Conservation (phyloP, 2,329 filamentous ascomycete genomes). For the Cryphonectria parasitica region DNA sequence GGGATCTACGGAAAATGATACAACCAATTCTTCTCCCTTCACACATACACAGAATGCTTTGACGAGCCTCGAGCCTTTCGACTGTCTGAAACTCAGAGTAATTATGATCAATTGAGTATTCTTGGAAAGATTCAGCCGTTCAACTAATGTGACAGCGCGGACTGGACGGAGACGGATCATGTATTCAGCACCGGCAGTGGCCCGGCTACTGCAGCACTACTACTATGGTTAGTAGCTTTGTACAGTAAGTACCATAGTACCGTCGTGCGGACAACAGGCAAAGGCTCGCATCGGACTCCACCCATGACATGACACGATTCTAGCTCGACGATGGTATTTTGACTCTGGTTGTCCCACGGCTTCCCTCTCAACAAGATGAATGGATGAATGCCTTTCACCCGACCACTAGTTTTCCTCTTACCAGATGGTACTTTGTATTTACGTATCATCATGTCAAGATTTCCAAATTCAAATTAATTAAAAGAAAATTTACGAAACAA, state of each 20-base stretch:
- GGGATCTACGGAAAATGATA: conserved; percentile 20
- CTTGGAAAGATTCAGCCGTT: neutral
- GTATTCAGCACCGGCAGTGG: neutral
- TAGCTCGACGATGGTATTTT: neutral
- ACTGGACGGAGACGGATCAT: neutral
- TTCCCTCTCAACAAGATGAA: neutral
- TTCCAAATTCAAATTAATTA: too few relatives aligned
- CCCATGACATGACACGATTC: conserved; percentile 8
- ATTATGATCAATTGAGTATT: neutral
- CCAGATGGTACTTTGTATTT: too few relatives aligned
- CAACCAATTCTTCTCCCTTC: conserved; percentile 20
- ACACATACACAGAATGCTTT: neutral
- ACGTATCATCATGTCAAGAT: too few relatives aligned
- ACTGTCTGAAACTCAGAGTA: neutral
- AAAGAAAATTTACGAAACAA: too few relatives aligned
- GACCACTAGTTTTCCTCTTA: neutral
- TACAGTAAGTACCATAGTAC: too few relatives aligned
- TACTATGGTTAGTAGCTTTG: neutral
- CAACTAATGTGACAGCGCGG: neutral
- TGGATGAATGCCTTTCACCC: neutral
- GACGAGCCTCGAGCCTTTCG: neutral
- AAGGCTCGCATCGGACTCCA: neutral
- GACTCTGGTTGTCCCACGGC: neutral
- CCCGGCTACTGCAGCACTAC: neutral
- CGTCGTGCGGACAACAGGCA: too few relatives aligned